phyloP scores from a whole-genome alignment of 441 rosid genomes.

The Geranium incanum region DNA sequence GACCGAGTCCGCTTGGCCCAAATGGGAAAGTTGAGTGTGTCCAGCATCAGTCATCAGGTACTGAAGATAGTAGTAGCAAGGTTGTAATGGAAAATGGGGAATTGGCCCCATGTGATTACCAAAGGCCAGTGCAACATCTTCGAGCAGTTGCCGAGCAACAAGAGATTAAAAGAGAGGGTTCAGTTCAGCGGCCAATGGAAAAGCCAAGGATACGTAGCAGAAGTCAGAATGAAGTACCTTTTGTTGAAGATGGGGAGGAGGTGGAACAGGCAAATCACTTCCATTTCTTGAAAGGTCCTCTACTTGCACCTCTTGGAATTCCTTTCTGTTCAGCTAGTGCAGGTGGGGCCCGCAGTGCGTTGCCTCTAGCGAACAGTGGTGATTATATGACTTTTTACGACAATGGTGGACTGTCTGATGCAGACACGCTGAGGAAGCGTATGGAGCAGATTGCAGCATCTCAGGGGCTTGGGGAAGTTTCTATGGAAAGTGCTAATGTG shows the following conservation, averaged over 20 bases:
- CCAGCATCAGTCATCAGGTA: constrained; percentile 34
- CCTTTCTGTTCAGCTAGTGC: constrained; percentile 56
- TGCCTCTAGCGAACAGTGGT: constrained; percentile 28
- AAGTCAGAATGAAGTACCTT: constrained; percentile 30
- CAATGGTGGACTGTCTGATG: constrained; percentile 48
- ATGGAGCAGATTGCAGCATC: constrained; percentile 67
- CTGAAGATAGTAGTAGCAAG: constrained; percentile 39
- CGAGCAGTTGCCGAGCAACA: constrained; percentile 45
- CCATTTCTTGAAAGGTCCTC: constrained; percentile 37
- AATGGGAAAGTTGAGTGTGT: constrained; percentile 63
- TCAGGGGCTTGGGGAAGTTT: constrained; percentile 76
- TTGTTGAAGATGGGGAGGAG: constrained; percentile 47
- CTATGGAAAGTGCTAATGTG: constrained; percentile 59
- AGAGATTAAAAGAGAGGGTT: constrained; percentile 40
- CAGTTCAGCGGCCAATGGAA: constrained; percentile 28
- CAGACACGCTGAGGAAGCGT: constrained; percentile 58
- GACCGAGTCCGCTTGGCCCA: constrained; percentile 72
- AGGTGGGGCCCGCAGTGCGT: constrained; percentile 54
- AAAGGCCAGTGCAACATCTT: constrained; percentile 48
- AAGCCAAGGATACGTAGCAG: constrained; percentile 30
- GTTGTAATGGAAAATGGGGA: constrained; percentile 52
- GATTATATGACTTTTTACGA: constrained; percentile 46
- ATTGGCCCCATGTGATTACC: constrained; percentile 50
- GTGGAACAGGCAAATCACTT: constrained; percentile 37
- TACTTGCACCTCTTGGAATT: constrained; percentile 69